Evolutionary conservation across 139 green algal species (phyloP).

Genomic region (Chlorella ohadii): DNA sequence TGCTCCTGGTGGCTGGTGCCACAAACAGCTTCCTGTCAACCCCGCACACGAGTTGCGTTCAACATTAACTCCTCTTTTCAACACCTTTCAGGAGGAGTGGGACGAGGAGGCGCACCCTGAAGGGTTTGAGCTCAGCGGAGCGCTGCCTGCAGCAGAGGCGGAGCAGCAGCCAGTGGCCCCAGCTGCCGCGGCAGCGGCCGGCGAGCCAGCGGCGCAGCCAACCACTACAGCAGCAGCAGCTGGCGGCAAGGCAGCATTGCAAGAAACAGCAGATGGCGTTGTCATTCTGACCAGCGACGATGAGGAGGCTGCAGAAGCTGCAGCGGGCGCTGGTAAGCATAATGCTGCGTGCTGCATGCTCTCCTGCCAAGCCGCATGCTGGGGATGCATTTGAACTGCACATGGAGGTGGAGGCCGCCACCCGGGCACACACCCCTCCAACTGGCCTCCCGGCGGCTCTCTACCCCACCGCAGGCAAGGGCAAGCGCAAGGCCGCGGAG

Average conservation of each 20-base stretch:
- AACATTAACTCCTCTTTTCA: neutral
- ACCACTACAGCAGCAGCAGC: neutral
- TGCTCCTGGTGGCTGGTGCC: too few species aligned
- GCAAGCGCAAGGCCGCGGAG: neutral
- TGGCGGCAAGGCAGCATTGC: neutral
- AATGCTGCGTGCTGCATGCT: too few species aligned
- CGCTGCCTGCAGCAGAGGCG: conserved; percentile 30
- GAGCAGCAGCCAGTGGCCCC: neutral
- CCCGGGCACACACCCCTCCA: too few species aligned
- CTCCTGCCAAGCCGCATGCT: too few species aligned
- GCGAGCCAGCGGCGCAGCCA: neutral
- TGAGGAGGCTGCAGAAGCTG: neutral
- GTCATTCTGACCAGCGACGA: conserved; percentile 16
- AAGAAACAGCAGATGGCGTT: neutral
- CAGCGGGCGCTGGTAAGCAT: neutral
- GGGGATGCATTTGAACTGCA: too few species aligned
- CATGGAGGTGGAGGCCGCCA: too few species aligned
- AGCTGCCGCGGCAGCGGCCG: neutral
- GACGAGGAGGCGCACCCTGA: conserved; percentile 68
- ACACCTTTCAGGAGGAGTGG: conserved; percentile 53
- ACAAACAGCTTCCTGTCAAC: too few species aligned
- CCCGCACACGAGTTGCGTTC: too few species aligned
- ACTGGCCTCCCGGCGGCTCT: too few species aligned
- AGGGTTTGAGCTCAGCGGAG: conserved; percentile 64
- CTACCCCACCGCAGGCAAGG: neutral